Evolutionary conservation across 768 basidiomycete species (phyloP).

Genomic region (Phallus indusiatus): DNA sequence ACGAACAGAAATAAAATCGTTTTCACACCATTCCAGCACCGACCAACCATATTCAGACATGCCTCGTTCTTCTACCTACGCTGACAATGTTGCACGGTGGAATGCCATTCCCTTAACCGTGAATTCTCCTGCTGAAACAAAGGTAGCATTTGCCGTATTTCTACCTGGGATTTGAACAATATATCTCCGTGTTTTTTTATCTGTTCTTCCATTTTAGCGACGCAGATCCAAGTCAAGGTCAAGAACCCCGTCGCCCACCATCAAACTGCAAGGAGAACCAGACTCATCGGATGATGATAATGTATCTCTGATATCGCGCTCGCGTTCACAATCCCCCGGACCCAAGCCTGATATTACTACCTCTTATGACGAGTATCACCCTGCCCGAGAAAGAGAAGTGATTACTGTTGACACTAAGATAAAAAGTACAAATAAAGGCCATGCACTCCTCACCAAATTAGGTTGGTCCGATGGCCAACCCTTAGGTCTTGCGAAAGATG

Average conservation of each 20-base stretch:
- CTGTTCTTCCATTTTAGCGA: constrained; percentile 46
- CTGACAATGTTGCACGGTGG: constrained; percentile 48
- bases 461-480: constrained; percentile 79
- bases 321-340: constrained; percentile 39
- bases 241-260: background rate
- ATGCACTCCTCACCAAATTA: constrained; percentile 68
- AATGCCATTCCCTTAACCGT: constrained; percentile 51
- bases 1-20: background rate
- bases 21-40: background rate
- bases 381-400: constrained; percentile 44
- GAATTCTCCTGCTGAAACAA: constrained; percentile 27
- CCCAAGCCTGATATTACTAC: constrained; percentile 41
- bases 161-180: constrained; percentile 37
- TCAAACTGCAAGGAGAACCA: constrained; percentile 13
- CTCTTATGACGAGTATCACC: constrained; percentile 60
- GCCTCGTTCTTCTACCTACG: constrained; percentile 4
- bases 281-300: constrained; percentile 42
- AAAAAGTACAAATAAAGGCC: constrained; percentile 71
- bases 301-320: constrained; percentile 63
- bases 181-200: constrained; percentile 33
- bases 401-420: constrained; percentile 79
- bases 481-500: constrained; percentile 67
- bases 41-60: background rate
- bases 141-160: constrained; percentile 61
- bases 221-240: constrained; percentile 28